A percentile compares a stretch with the other conserved stretches of the same genome.
Evolutionary conservation across 2,329 filamentous ascomycete genomes (phyloP).

Genomic region (Aaosphaeria arxii): DNA sequence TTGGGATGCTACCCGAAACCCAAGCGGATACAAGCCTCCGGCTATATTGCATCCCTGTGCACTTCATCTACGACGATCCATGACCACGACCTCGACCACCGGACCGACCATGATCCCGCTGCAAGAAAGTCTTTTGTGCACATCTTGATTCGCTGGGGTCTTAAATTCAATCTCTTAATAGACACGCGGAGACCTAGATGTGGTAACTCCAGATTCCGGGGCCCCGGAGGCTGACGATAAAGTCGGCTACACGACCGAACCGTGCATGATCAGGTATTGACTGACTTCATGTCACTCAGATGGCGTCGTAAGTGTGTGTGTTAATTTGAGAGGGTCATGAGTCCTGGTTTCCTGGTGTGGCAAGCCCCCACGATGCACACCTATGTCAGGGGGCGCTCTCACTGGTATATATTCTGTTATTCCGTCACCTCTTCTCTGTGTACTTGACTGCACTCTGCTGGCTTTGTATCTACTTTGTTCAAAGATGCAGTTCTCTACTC

Average conservation of each 20-base stretch:
- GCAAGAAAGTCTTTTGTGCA: background rate
- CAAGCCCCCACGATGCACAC: no score
- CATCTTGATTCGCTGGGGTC: slow-evolving; percentile 1
- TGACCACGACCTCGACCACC: slow-evolving; percentile 17
- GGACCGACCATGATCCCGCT: slow-evolving; percentile 10
- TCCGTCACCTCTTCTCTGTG: background rate
- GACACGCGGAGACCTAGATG: slow-evolving; percentile 1
- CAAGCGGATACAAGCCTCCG: slow-evolving; percentile 12
- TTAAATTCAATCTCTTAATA: background rate
- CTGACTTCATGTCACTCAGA: background rate
- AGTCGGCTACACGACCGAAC: slow-evolving; percentile 7
- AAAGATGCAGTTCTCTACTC: slow-evolving; percentile 21
- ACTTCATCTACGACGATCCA: slow-evolving; percentile 17
- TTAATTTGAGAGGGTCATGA: background rate
- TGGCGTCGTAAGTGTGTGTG: background rate
- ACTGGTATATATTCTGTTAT: background rate
- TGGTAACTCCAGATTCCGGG: slow-evolving; percentile 14
- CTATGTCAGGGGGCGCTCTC: no score
- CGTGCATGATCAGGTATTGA: background rate
- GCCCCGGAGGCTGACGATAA: slow-evolving; percentile 3
- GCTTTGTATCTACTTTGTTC: background rate
- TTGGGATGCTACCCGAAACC: slow-evolving; percentile 1
- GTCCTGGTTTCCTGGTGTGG: no score
- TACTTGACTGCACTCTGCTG: slow-evolving; percentile 1
- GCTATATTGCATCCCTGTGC: slow-evolving; percentile 23